A percentile compares a stretch with the other conserved stretches of the same genome.
Evolutionary conservation across 768 basidiomycete species (phyloP).

Genomic region (button mushroom (Agaricus bisporus)): DNA sequence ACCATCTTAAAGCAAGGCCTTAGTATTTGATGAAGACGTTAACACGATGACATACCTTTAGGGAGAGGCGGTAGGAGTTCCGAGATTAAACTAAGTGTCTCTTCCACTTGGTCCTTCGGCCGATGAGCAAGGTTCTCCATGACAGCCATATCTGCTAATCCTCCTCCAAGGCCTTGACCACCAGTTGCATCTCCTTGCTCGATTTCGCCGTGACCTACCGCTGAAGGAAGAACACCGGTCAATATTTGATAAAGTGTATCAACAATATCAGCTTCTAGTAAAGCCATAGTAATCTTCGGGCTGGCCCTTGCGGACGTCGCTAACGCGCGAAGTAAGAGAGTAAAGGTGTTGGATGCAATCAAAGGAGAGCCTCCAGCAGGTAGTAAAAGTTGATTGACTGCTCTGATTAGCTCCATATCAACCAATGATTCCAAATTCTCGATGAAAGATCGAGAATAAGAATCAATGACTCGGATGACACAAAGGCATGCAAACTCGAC

Average conservation of each 20-base stretch:
- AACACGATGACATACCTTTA: conserved; percentile 52
- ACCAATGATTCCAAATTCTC: conserved; percentile 86
- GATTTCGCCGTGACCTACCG: conserved; percentile 36
- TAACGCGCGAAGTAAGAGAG: conserved; percentile 78
- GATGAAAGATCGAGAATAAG: conserved; percentile 78
- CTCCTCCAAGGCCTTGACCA: conserved; percentile 81
- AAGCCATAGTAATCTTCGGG: conserved; percentile 76
- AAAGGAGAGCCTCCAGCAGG: conserved; percentile 85
- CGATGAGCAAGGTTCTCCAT: conserved; percentile 96
- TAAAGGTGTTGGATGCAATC: conserved; percentile 84
- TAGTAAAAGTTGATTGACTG: conserved; percentile 79
- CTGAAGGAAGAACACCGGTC: conserved; percentile 85
- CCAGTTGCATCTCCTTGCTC: conserved; percentile 56
- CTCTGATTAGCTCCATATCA: conserved; percentile 70
- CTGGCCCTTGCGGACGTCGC: conserved; percentile 86
- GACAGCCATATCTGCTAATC: conserved; percentile 93
- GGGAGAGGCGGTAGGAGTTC: conserved; percentile 92
- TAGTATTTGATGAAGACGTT: conserved; percentile 1
- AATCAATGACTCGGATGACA: conserved; percentile 90
- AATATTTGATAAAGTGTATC: conserved; percentile 92
- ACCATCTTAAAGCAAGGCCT: conserved; percentile 55
- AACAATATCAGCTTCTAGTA: conserved; percentile 90
- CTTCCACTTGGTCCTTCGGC: conserved; percentile 96
- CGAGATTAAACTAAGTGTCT: conserved; percentile 81
- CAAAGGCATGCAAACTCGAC: conserved; percentile 96